These are phyloP conservation scores for Candida albicans DNA, from an alignment of 1,139 yeast genomes.

Conservation along the genomic window DNA sequence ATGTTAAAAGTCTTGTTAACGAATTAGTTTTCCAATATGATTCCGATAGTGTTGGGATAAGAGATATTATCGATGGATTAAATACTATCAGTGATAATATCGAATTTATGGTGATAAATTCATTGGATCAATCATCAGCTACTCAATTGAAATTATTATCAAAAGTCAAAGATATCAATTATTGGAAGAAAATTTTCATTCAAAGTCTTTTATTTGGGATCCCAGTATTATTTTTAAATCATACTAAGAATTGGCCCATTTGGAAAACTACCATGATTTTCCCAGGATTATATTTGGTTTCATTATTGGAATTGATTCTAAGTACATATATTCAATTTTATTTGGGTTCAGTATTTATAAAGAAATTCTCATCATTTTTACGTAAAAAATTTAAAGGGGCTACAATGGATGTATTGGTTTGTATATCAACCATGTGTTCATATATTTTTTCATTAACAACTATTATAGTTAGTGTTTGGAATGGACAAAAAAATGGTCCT, in stretches of 20 bases:
- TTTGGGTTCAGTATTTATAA: conserved; percentile 64
- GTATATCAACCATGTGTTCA: conserved; percentile 79
- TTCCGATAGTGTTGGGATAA: conserved; percentile 49
- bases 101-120: conserved; percentile 43
- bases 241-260: conserved; percentile 40
- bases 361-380: conserved; percentile 64
- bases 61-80: conserved; percentile 52
- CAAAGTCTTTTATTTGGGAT: conserved; percentile 54
- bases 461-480: conserved; percentile 44
- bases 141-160: conserved; percentile 71
- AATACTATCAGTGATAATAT: conserved; percentile 25
- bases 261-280: conserved; percentile 32
- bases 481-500: conserved; percentile 36
- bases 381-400: conserved; percentile 62
- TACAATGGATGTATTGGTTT: conserved; percentile 94
- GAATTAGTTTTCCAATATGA: conserved; percentile 49
- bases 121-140: conserved; percentile 46
- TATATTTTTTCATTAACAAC: conserved; percentile 71
- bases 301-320: conserved; percentile 61
- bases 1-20: conserved; percentile 20
- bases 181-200: conserved; percentile 63
- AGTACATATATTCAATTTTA: conserved; percentile 70
- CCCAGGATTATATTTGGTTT: conserved; percentile 57
- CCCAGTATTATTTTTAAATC: conserved; percentile 63
- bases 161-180: conserved; percentile 66